Evolutionary conservation across 2,329 filamentous ascomycete species (phyloP).

Genomic region (Monosporascus sp.): DNA sequence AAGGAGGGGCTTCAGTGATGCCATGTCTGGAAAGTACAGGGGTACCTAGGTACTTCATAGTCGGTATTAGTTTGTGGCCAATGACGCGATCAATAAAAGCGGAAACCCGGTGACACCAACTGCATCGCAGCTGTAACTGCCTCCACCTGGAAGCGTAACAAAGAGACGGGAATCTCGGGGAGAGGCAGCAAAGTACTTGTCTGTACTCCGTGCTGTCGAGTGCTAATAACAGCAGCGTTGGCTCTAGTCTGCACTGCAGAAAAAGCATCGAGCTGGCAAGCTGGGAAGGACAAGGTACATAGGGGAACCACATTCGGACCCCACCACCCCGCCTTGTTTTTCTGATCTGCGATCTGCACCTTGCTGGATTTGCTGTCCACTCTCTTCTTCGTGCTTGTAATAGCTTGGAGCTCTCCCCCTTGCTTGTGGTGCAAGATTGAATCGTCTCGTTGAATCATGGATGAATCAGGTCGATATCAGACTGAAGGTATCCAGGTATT

Average conservation of each 20-base stretch:
- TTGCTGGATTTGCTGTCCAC: background rate
- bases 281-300: background rate
- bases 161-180: background rate
- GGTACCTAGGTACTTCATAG: background rate
- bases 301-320: background rate
- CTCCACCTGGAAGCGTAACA: background rate
- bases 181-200: background rate
- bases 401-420: too few species aligned
- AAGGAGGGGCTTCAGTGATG: constrained; percentile 14
- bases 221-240: too few species aligned
- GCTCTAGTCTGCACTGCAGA: too few species aligned
- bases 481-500: too few species aligned
- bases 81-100: background rate
- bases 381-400: too few species aligned
- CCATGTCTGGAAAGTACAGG: background rate
- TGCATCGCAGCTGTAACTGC: background rate
- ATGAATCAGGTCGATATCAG: too few species aligned
- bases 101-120: background rate
- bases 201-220: too few species aligned
- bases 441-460: too few species aligned
- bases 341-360: background rate
- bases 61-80: background rate
- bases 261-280: too few species aligned
- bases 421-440: too few species aligned
- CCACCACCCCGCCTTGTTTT: background rate